Base-by-base conservation (phyloP, 208 protist species). In the Acanthamoeba pearcei region DNA sequence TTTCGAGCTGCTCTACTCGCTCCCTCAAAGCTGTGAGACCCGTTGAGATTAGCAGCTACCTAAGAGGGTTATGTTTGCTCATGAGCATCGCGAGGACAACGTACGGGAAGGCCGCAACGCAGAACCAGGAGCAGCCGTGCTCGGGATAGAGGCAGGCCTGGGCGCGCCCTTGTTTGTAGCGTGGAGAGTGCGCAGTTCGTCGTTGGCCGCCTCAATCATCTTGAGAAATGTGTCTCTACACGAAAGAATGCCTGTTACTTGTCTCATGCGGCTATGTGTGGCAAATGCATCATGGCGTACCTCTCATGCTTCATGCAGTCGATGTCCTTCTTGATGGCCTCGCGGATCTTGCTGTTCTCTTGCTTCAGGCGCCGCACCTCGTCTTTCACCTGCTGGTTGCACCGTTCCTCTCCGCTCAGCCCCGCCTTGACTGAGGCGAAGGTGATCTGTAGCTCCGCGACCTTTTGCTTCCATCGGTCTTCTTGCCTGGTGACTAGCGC, bases 401-500 rank as follows among this genome's bases (percentile, higher is more conserved):
- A 27, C 6, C 80, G 46, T 42, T 55, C 80, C 51, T 88, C 80
- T 6, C 80, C 80, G 9, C n/a, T 42, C 8, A 88, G 80, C 5
- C 24, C 51, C 5, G 80, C 80, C 35, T 88, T 88, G 24, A 64
- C 80, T 12, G 80, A 55, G 3, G 80, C 80, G 27, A 66, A 55
- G 51, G 80, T 88, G 4, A 27, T 88, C 35, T 88, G 80, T 1
- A 88, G 80, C 51, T 88, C 80, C 29, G 22, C 42, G 29, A 88
- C 80, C 51, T 88, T 88, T 27, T 88, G 80, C n/a, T 88, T 88
- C 80, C 80, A 88, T 35, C 80, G n/a, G 4, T 88, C 80, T 24
- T 88, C 80, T 64, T 88, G 80, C 53, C 27, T 88, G 29, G 53
- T 22, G 19, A 88, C 80, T 88, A 27, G 35, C 5, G 29, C 10